These are phyloP conservation scores for Apiospora hydei DNA, from an alignment of 2,329 filamentous ascomycete species.

Conservation along the genomic window DNA sequence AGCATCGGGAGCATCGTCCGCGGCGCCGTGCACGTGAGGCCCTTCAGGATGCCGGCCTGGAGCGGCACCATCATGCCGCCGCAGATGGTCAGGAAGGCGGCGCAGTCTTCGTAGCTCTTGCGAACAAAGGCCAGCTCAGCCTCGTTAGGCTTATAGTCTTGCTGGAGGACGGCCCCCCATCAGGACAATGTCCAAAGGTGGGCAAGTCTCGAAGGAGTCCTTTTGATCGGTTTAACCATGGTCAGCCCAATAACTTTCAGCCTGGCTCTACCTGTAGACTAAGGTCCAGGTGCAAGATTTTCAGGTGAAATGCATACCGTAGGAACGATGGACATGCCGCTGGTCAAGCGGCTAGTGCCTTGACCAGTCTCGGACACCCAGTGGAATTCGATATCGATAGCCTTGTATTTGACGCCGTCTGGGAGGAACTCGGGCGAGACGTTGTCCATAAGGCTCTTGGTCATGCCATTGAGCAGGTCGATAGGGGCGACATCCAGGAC, in stretches of 20 bases:
- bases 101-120: conserved; percentile 43
- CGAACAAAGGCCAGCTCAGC: conserved; percentile 47
- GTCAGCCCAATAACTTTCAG: background rate
- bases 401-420: conserved; percentile 31
- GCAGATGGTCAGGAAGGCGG: conserved; percentile 50
- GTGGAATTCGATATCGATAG: conserved; percentile 42
- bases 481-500: conserved; percentile 46
- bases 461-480: conserved; percentile 38
- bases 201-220: conserved; percentile 50
- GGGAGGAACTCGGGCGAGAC: conserved; percentile 32
- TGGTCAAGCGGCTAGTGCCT: conserved; percentile 34
- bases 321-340: conserved; percentile 38
- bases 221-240: conserved; percentile 27
- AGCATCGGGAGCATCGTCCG: conserved; percentile 38
- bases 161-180: conserved; percentile 44
- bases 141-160: conserved; percentile 40
- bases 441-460: conserved; percentile 30
- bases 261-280: background rate
- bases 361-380: conserved; percentile 43
- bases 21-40: conserved; percentile 48
- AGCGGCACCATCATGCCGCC: conserved; percentile 44
- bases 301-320: conserved; percentile 36
- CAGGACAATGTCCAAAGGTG: conserved; percentile 49
- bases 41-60: conserved; percentile 45
- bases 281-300: background rate